Evolutionary conservation across 2,329 filamentous ascomycete genomes (phyloP).

Genomic region (Conoideocrella luteorostrata): DNA sequence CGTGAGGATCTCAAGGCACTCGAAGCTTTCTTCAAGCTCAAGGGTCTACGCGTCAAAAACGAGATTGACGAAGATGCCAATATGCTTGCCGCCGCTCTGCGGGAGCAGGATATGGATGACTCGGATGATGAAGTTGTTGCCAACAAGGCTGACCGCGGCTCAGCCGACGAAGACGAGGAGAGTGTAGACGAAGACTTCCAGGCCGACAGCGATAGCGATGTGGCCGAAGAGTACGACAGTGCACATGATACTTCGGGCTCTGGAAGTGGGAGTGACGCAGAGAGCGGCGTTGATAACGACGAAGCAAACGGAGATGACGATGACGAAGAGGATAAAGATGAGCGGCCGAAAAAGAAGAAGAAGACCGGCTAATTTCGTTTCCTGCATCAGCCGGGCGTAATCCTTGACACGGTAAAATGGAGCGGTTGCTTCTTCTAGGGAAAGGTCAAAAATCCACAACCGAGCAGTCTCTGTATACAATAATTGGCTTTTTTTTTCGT

Average conservation of each 20-base stretch:
- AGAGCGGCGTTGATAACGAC: constrained; percentile 42
- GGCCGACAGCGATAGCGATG: constrained; percentile 86
- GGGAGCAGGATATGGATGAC: constrained; percentile 74
- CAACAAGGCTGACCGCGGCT: constrained; percentile 70
- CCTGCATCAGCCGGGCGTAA: too few relatives aligned
- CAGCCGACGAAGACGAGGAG: constrained; percentile 93
- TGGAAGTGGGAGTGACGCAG: constrained; percentile 53
- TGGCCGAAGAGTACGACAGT: constrained; percentile 93
- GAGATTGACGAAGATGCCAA: constrained; percentile 94
- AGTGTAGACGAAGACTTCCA: constrained; percentile 94
- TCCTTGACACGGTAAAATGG: too few relatives aligned
- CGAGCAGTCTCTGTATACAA: background rate
- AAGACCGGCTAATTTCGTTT: constrained; percentile 29
- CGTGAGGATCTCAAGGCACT: constrained; percentile 93
- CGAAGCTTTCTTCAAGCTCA: constrained; percentile 96
- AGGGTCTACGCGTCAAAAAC: constrained; percentile 93
- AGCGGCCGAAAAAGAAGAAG: constrained; percentile 46
- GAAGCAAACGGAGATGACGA: constrained; percentile 36
- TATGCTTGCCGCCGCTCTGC: constrained; percentile 70
- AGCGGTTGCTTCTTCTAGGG: too few relatives aligned
- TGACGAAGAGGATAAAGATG: constrained; percentile 35
- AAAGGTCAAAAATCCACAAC: background rate
- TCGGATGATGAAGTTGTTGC: constrained; percentile 77
- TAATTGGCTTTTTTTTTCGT: too few relatives aligned
- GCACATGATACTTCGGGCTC: constrained; percentile 80